Evolutionary conservation across 2,329 filamentous ascomycete species (phyloP).

Genomic region (Talaromyces sp.): DNA sequence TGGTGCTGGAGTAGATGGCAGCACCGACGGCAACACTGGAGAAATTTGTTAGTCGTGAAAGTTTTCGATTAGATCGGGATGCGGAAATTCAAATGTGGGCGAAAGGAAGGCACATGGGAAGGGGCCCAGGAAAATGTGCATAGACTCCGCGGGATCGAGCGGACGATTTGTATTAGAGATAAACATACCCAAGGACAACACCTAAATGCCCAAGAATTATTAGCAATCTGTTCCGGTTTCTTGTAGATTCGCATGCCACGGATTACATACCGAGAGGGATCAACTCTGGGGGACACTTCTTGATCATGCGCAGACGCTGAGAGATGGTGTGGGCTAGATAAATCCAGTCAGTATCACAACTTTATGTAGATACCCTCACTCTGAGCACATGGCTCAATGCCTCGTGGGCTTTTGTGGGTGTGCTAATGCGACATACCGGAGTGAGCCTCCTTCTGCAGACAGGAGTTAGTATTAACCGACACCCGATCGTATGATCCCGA

Average conservation of each 20-base stretch:
- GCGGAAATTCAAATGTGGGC: conserved; percentile 7
- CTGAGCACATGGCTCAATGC: conserved; percentile 6
- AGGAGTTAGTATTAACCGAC: conserved; percentile 44
- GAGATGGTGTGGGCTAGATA: conserved; percentile 87
- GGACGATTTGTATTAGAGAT: conserved; percentile 14
- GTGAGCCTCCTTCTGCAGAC: conserved; percentile 63
- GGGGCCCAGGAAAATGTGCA: conserved; percentile 16
- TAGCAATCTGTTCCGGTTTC: conserved; percentile 16
- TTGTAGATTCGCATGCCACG: background rate
- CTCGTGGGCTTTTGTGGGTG: conserved; percentile 4
- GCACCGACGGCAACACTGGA: conserved; percentile 69
- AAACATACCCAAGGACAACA: conserved; percentile 78
- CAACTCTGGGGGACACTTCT: conserved; percentile 90
- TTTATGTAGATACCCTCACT: background rate
- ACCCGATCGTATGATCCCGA: conserved; percentile 22
- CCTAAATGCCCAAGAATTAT: conserved; percentile 55
- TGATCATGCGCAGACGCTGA: conserved; percentile 87
- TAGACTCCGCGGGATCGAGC: conserved; percentile 13
- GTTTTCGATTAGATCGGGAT: background rate
- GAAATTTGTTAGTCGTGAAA: conserved; percentile 23
- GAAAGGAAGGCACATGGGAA: conserved; percentile 18
- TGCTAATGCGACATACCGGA: conserved; percentile 53
- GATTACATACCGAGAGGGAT: conserved; percentile 79
- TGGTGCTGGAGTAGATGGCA: conserved; percentile 76
- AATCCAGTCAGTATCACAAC: conserved; percentile 27